Evolutionary conservation across 1,284 basidiomycete species (phyloP).

Genomic region (Ceratobasidium sp.): DNA sequence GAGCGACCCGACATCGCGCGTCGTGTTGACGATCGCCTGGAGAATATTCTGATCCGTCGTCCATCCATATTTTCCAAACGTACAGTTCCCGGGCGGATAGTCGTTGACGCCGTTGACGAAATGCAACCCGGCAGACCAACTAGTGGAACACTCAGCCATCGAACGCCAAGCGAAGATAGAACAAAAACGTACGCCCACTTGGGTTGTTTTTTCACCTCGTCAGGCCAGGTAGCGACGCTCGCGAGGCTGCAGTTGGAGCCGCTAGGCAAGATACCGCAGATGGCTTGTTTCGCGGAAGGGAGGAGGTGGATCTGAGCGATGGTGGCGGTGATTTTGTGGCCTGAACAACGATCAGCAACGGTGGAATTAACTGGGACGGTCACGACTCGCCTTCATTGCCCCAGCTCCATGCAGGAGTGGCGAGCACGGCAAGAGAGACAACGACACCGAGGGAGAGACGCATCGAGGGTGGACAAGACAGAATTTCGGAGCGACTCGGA

Average conservation of each 20-base stretch:
- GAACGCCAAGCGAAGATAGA: slow-evolving; percentile 38
- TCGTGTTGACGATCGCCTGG: slow-evolving; percentile 77
- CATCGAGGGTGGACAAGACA: too few species aligned
- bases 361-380: not conserved
- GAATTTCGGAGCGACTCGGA: too few species aligned
- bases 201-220: slow-evolving; percentile 65
- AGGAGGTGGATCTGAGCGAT: slow-evolving; percentile 92
- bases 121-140: slow-evolving; percentile 60
- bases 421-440: not conserved
- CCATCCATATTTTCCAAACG: slow-evolving; percentile 84
- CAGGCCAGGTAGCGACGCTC: slow-evolving; percentile 88
- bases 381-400: not conserved
- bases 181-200: slow-evolving; percentile 55
- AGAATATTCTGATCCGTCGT: slow-evolving; percentile 77
- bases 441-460: too few species aligned
- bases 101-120: slow-evolving; percentile 81
- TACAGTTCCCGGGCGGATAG: slow-evolving; percentile 77
- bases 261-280: slow-evolving; percentile 73
- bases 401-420: not conserved
- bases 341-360: slow-evolving; percentile 54
- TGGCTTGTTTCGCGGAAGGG: slow-evolving; percentile 71
- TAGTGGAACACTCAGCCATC: slow-evolving; percentile 22
- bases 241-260: slow-evolving; percentile 76
- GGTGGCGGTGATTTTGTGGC: slow-evolving; percentile 91
- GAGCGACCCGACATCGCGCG: slow-evolving; percentile 62